phyloP scores from a whole-genome alignment of 23 red algal species.

The Gracilaria caudata region DNA sequence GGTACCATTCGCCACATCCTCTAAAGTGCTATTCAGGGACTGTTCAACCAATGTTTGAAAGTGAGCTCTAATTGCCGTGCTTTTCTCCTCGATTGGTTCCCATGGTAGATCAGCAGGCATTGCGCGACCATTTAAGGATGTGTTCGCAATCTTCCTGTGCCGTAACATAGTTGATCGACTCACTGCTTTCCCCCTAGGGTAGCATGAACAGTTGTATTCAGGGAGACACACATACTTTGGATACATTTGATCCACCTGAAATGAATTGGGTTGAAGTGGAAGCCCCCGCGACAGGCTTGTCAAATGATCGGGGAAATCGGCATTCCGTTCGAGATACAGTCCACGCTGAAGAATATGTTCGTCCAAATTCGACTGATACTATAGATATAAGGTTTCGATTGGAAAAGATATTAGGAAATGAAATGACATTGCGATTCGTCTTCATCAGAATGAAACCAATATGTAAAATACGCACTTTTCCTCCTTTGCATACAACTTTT shows the following conservation, averaged over 20 bases:
- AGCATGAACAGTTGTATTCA: constrained; percentile 16
- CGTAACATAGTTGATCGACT: constrained; percentile 13
- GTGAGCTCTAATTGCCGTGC: background rate
- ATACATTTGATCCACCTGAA: background rate
- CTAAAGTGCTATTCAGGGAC: background rate
- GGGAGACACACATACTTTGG: constrained; percentile 20
- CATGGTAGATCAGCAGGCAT: background rate
- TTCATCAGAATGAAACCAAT: too few relatives aligned
- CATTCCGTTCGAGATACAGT: too few relatives aligned
- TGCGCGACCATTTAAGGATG: background rate
- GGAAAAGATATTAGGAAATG: too few relatives aligned
- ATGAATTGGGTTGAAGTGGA: background rate
- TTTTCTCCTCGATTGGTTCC: background rate
- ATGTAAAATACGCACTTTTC: too few relatives aligned
- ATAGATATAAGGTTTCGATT: too few relatives aligned
- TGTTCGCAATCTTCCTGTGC: background rate
- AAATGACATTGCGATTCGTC: too few relatives aligned
- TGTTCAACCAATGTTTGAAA: background rate
- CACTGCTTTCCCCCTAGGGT: constrained; percentile 19
- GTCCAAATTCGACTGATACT: too few relatives aligned
- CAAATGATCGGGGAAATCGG: background rate
- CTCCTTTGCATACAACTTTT: too few relatives aligned
- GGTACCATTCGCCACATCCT: background rate
- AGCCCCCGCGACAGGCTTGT: background rate
- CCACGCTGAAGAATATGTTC: too few relatives aligned